A percentile compares a stretch with the other conserved stretches of the same genome.
Evolutionary conservation across 768 basidiomycete genomes (phyloP).

Genomic region (Podaxis rugospora): DNA sequence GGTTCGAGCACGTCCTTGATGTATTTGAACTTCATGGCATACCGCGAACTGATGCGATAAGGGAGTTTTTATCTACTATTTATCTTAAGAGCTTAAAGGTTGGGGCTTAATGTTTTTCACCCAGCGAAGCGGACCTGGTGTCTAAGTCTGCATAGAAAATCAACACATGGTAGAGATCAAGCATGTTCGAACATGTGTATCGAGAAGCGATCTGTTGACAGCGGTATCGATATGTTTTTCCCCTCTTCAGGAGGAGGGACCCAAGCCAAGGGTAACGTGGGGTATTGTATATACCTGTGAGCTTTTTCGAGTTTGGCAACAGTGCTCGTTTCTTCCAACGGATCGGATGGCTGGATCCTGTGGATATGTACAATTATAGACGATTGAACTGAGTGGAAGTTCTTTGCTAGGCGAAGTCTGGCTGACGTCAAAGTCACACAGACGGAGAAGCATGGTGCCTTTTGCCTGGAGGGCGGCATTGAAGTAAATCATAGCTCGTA

Average conservation of each 20-base stretch:
- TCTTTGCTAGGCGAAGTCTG: not conserved
- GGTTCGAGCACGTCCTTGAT: no score
- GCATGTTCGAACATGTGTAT: constrained; percentile 1
- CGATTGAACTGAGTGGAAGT: not conserved
- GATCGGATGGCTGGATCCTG: not conserved
- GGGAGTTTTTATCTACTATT: not conserved
- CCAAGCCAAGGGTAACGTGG: not conserved
- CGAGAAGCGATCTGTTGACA: constrained; percentile 3
- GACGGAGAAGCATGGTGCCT: not conserved
- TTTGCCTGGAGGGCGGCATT: not conserved
- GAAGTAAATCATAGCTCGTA: not conserved
- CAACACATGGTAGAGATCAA: not conserved
- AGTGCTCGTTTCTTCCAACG: not conserved
- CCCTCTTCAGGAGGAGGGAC: not conserved
- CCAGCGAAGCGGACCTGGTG: not conserved
- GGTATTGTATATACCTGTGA: not conserved
- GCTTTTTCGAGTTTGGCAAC: not conserved
- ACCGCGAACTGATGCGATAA: no score
- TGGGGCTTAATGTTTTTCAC: not conserved
- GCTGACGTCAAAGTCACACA: constrained; percentile 7
- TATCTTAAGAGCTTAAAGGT: not conserved
- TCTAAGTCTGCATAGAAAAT: not conserved
- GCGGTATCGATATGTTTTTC: not conserved
- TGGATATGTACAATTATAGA: not conserved
- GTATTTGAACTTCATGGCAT: no score